Conservation (phyloP, 768 basidiomycete species). For the Porpolomopsis calyptriformis region DNA sequence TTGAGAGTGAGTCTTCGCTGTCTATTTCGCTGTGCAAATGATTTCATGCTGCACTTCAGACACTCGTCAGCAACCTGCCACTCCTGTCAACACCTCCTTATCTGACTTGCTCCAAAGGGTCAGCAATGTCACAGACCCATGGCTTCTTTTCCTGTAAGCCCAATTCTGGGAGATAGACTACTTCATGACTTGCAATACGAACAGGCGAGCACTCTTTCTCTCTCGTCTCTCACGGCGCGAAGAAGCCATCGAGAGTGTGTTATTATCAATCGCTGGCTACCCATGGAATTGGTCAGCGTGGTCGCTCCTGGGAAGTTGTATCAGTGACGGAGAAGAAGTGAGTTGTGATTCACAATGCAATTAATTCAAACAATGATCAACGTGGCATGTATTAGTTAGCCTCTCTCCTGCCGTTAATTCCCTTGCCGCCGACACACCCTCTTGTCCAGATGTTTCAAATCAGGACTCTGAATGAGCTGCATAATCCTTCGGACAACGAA, state of each 20-base stretch:
- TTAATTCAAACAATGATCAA: conserved; percentile 11
- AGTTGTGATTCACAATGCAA: conserved; percentile 9
- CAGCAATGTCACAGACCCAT: conserved; percentile 57
- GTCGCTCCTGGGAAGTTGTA: conserved; percentile 67
- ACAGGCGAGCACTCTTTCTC: conserved; percentile 76
- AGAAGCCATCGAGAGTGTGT: conserved; percentile 73
- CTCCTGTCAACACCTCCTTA: conserved; percentile 52
- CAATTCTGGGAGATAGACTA: conserved; percentile 4
- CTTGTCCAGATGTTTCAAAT: conserved; percentile 69
- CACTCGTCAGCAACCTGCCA: conserved; percentile 57
- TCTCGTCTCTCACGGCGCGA: conserved; percentile 69
- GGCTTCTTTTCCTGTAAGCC: conserved; percentile 72
- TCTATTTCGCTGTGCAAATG: background rate
- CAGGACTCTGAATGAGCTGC: conserved; percentile 80
- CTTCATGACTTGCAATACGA: conserved; percentile 7
- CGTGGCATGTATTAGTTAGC: conserved; percentile 28
- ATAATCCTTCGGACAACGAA: conserved; percentile 81
- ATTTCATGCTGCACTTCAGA: conserved; percentile 27
- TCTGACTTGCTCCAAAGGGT: conserved; percentile 51
- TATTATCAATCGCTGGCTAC: conserved; percentile 65
- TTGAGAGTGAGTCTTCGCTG: conserved; percentile 46
- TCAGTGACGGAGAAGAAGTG: conserved; percentile 83
- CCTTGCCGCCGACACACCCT: conserved; percentile 36
- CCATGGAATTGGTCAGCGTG: conserved; percentile 97
- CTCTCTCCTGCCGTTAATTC: conserved; percentile 37